A percentile compares a stretch with the other conserved stretches of the same genome.
Evolutionary conservation across 2,329 filamentous ascomycete species (phyloP).

Genomic region (Aspergillus costaricaensis): DNA sequence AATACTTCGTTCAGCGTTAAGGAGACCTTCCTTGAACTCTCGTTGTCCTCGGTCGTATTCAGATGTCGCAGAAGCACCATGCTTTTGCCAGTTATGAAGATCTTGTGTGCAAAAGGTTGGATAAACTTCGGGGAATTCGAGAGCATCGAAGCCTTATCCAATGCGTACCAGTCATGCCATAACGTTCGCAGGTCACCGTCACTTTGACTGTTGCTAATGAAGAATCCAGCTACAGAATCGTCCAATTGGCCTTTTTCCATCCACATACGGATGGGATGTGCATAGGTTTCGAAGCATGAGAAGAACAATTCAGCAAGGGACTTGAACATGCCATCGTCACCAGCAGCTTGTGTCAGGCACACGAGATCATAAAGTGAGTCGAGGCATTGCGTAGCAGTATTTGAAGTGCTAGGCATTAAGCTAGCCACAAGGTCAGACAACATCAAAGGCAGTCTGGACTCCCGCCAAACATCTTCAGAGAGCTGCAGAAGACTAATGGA

Average conservation of each 20-base stretch:
- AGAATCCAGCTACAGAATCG: slow-evolving; percentile 69
- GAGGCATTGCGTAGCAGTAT: slow-evolving; percentile 69
- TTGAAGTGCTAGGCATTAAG: slow-evolving; percentile 48
- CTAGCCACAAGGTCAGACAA: slow-evolving; percentile 65
- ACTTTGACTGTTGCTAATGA: slow-evolving; percentile 64
- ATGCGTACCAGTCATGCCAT: slow-evolving; percentile 74
- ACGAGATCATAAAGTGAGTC: slow-evolving; percentile 75
- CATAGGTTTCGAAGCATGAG: slow-evolving; percentile 77
- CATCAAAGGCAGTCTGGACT: slow-evolving; percentile 58
- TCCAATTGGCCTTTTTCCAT: slow-evolving; percentile 75
- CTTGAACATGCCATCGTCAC: slow-evolving; percentile 62
- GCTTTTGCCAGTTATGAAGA: slow-evolving; percentile 87
- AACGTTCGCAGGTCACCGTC: slow-evolving; percentile 63
- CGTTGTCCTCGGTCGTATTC: slow-evolving; percentile 44
- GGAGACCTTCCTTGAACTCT: slow-evolving; percentile 39
- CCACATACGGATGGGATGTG: slow-evolving; percentile 78
- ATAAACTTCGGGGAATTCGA: slow-evolving; percentile 76
- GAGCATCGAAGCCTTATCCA: slow-evolving; percentile 60
- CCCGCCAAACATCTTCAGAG: slow-evolving; percentile 57
- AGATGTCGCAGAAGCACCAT: slow-evolving; percentile 79
- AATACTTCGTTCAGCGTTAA: slow-evolving; percentile 33
- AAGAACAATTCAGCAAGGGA: slow-evolving; percentile 72
- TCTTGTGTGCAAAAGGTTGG: slow-evolving; percentile 65
- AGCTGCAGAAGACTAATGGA: slow-evolving; percentile 69
- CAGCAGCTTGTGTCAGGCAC: slow-evolving; percentile 68